Evolutionary conservation across 73 alveolate species (phyloP).

Genomic region (Diophrys appendiculata): DNA sequence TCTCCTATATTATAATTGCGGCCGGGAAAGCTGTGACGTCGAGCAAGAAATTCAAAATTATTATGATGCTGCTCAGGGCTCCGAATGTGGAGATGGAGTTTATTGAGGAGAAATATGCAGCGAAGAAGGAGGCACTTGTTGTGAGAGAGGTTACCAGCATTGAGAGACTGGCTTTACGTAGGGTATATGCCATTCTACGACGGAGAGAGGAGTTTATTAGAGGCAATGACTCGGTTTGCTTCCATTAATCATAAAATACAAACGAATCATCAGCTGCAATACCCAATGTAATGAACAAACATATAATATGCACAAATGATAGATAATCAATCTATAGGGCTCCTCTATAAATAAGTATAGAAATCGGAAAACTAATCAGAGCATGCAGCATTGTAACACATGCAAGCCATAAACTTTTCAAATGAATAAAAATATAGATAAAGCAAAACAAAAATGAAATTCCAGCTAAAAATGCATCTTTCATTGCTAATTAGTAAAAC

Average conservation of each 20-base stretch:
- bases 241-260: slow-evolving; percentile 49
- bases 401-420: background rate
- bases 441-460: background rate
- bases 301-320: background rate
- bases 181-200: slow-evolving; percentile 9
- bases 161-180: background rate
- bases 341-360: slow-evolving; percentile 1
- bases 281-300: slow-evolving; percentile 40
- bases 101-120: slow-evolving; percentile 15
- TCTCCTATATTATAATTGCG: slow-evolving; percentile 10
- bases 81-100: slow-evolving; percentile 51
- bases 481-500: background rate
- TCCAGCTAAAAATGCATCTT: background rate
- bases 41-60: slow-evolving; percentile 18
- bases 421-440: background rate
- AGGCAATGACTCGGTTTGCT: background rate
- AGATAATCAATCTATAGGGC: slow-evolving; percentile 1
- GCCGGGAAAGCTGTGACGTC: slow-evolving; percentile 25
- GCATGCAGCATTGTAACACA: background rate
- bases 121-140: slow-evolving; percentile 10
- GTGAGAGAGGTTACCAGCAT: slow-evolving; percentile 13
- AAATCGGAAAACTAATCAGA: background rate
- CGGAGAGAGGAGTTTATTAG: background rate
- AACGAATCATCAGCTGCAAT: slow-evolving; percentile 56
- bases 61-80: slow-evolving; percentile 16